A percentile compares a stretch with the other conserved stretches of the same genome.
phyloP scores from a whole-genome alignment of 139 green algal species.

The Asterochloris sp. region DNA sequence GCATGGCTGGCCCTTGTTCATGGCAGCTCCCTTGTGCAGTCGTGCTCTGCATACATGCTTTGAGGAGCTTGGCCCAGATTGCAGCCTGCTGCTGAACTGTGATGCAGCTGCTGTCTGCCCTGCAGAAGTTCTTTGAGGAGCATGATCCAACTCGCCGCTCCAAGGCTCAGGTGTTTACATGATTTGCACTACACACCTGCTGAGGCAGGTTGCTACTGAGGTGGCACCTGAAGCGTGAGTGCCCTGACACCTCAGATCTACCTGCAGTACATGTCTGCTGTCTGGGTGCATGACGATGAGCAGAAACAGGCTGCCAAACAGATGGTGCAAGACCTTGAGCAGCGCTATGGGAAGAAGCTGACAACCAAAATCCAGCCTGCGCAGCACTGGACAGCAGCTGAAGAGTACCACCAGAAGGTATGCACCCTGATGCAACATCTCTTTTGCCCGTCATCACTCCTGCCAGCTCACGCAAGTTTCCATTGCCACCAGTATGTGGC shows the following conservation, averaged over 20 bases:
- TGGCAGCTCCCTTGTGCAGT: not conserved
- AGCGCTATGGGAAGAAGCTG: not conserved
- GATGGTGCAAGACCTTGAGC: not conserved
- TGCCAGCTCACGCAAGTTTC: no score
- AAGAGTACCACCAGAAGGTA: slow-evolving; percentile 16
- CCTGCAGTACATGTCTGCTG: slow-evolving; percentile 1
- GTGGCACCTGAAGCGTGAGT: no score
- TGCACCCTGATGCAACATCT: no score
- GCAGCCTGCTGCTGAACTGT: not conserved
- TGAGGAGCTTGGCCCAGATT: not conserved
- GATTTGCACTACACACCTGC: no score
- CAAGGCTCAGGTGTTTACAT: no score
- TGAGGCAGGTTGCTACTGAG: no score
- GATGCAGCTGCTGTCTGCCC: not conserved
- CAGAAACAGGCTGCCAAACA: slow-evolving; percentile 8
- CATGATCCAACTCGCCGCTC: not conserved
- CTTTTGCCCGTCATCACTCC: no score
- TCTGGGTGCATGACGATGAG: slow-evolving; percentile 7
- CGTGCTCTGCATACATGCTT: not conserved
- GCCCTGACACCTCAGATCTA: not conserved
- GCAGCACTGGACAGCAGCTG: slow-evolving; percentile 1
- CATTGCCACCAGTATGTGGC: no score
- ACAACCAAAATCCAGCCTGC: slow-evolving; percentile 5
- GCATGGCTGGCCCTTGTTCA: not conserved
- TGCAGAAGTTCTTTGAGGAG: slow-evolving; percentile 3